These are phyloP conservation scores for Macrocybe gigantea DNA, from an alignment of 768 basidiomycete genomes.

Conservation along the genomic window DNA sequence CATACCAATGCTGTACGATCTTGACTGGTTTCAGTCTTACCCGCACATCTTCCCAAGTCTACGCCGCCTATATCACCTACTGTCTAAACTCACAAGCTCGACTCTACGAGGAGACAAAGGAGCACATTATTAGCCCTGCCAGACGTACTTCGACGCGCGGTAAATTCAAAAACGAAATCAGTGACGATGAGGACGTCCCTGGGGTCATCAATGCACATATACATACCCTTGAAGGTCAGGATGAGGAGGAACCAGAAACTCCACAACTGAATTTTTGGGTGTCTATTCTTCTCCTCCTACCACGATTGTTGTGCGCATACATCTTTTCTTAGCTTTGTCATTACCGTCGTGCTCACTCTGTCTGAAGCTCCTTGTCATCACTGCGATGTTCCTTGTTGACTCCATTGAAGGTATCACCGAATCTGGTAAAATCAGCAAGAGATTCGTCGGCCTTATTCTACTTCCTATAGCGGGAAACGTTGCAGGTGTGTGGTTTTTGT, in stretches of 20 bases:
- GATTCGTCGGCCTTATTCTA: slow-evolving; percentile 81
- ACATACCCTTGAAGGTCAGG: slow-evolving; percentile 6
- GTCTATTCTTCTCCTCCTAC: slow-evolving; percentile 46
- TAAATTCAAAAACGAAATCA: slow-evolving; percentile 11
- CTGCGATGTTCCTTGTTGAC: slow-evolving; percentile 70
- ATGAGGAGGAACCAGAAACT: slow-evolving; percentile 38
- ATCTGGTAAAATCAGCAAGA: slow-evolving; percentile 51
- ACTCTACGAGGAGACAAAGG: slow-evolving; percentile 48
- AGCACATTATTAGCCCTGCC: slow-evolving; percentile 26
- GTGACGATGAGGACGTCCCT: slow-evolving; percentile 6
- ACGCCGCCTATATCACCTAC: slow-evolving; percentile 70
- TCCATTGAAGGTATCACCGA: slow-evolving; percentile 74
- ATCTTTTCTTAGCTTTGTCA: background rate
- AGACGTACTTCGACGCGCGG: slow-evolving; percentile 20
- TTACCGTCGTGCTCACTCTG: slow-evolving; percentile 25
- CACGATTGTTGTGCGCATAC: slow-evolving; percentile 58
- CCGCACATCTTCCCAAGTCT: slow-evolving; percentile 42
- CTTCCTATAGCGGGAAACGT: slow-evolving; percentile 92
- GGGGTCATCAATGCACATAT: too few relatives aligned
- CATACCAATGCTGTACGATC: background rate
- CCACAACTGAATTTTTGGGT: slow-evolving; percentile 52
- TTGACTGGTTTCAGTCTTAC: slow-evolving; percentile 9
- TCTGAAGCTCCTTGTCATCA: slow-evolving; percentile 52
- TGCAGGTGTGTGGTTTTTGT: slow-evolving; percentile 39
- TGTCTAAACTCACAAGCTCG: slow-evolving; percentile 71